Evolutionary conservation across 441 rosid genomes (phyloP), one percentile per base, ranked within the genome.

Genomic region (Capsella rubella): DNA sequence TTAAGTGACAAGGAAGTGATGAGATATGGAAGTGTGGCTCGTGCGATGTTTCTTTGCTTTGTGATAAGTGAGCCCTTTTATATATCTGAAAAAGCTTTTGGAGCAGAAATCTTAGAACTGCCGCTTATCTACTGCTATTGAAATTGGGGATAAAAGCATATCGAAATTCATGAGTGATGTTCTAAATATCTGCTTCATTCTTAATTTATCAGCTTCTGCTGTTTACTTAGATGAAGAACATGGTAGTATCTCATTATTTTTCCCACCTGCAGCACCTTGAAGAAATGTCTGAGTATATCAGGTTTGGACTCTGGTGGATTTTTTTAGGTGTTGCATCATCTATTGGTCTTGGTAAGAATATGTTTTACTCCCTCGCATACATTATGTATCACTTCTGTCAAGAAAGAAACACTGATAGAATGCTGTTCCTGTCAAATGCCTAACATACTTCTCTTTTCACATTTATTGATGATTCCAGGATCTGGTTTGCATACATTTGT

Each of bases 301-400:
- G 81, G 28, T 93, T 87, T 86, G 99, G 93, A 50, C 78, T 95
- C 54, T 95, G 99, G 99, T 95, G 99, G 99, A 55, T 87, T 18
- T 90, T 93, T 49, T 95, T 95, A 73, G 99, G 98, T 57, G 95
- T 93, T 73, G 99, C 99, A 71, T 95, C 99, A 72, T 95, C 99
- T 40, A 95, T 95, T 77, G 99, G 99, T 75, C 97, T 95, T 49
- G 99, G 98, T 95, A 81, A 85, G 93, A 89, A 29, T 64, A 62
- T 67, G 13, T 27, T 57, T 79, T n/a, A 29, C 18, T 40, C 39
- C 31, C 14, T 34, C 21, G 8, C 35, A 39, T 74, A 46, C 73
- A 9, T 60, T 52, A 32, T 28, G 29, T 52, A 11, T 40, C 68
- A 21, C 34, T 53, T 72, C 35, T 58, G 8, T 35, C 15, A 11